phyloP scores from a whole-genome alignment of 176 grass and related monocot species.

The Ensete ventricosum region DNA sequence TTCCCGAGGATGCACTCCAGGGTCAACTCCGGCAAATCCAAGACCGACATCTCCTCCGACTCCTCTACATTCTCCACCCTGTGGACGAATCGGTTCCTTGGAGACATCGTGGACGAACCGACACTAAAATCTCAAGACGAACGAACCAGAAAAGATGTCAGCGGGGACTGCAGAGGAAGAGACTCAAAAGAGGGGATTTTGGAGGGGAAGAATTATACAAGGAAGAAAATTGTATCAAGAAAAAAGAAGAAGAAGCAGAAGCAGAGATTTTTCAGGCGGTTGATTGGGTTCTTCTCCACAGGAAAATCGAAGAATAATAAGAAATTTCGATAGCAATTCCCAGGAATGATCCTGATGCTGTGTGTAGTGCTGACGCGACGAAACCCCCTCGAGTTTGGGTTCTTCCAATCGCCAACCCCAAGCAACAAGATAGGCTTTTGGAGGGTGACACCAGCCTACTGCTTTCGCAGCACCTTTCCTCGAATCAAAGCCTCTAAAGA shows the following conservation, averaged over 20 bases:
- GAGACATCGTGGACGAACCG: conserved; percentile 28
- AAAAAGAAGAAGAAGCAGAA: neutral
- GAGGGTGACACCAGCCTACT: neutral
- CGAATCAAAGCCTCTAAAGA: neutral
- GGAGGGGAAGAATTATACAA: too few species aligned
- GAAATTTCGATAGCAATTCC: neutral
- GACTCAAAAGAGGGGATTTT: too few species aligned
- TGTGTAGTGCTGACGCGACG: neutral
- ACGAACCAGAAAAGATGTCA: neutral
- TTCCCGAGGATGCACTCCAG: conserved; percentile 72
- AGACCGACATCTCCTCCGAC: conserved; percentile 32
- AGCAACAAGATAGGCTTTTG: neutral
- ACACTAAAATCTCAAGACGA: neutral
- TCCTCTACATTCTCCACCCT: conserved; percentile 31
- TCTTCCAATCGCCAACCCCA: neutral
- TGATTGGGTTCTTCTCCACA: conserved; percentile 30
- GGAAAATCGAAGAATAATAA: conserved; percentile 23
- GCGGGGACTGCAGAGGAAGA: neutral
- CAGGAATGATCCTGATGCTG: neutral
- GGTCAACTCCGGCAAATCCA: conserved; percentile 77
- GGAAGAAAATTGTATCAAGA: too few species aligned
- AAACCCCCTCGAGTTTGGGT: neutral
- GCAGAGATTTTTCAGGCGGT: conserved; percentile 13
- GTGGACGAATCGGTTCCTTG: conserved; percentile 43
- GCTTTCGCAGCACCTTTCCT: neutral